Evolutionary conservation across 441 rosid genomes (phyloP), one percentile per base, ranked within the genome.

Genomic region (Biscutella laevigata): DNA sequence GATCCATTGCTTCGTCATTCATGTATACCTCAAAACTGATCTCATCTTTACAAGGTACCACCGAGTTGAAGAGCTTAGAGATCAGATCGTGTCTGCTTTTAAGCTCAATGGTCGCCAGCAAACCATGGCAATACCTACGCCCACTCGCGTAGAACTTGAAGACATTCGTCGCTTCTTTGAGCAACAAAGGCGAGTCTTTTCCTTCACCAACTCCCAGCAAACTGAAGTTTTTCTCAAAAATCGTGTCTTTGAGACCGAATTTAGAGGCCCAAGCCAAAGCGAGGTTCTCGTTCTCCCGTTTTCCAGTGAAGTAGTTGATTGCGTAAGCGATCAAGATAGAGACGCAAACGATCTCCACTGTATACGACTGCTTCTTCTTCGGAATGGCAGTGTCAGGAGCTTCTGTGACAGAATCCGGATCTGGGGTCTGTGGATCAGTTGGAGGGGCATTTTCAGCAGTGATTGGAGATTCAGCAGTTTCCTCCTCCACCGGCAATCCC

Each of bases 81-180:
- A 92, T 71, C 74, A 92, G 64, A 82, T 92, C 99, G 56, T 92
- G 97, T 52, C 99, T 79, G 71, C 95, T 86, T 77, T 86, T 88
- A 67, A 92, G 72, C 79, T 92, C 97, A 86, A 92, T 75, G 0
- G 97, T 92, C 3, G 95, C 99, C 71, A 92, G 38, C 49, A 86
- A 15, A 22, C 99, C 97, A 45, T 80, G 82, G 68, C 99, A 92
- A 48, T 75, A 84, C 61, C 99, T 77, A 5, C 99, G 82, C 14
- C 99, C 99, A 7, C 95, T 88, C 0, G 97, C 99, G 36, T 92
- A 92, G 66, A 92, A 88, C 34, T 92, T 92, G 62, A 92, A 92
- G 34, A 92, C 86, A 22, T 70, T 83, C 65, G 81, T 88, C 33
- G 86, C 95, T 75, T 92, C 99, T 66, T 92, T 92, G 27, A 92